A percentile compares a stretch with the other conserved stretches of the same genome.
Conservation (phyloP, 2,329 filamentous ascomycete species). For the Cladosporium sp. region DNA sequence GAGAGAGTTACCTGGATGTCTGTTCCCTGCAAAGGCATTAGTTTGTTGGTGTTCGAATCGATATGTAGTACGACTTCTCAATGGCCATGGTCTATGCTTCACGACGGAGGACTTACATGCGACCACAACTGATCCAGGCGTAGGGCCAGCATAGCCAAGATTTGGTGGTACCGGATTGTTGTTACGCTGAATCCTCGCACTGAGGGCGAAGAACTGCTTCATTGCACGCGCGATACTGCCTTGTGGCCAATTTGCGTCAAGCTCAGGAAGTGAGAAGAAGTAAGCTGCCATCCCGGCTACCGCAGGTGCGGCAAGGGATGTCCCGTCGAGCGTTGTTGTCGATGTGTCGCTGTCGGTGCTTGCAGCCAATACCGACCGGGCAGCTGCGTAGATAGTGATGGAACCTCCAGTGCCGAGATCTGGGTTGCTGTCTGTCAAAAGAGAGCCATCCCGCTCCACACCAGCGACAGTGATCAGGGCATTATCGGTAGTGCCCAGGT, state of each 20-base stretch:
- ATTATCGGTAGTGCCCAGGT: slow-evolving; percentile 2
- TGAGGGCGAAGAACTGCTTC: slow-evolving; percentile 8
- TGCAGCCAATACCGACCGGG: neutral
- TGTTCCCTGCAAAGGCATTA: neutral
- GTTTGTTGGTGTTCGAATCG: neutral
- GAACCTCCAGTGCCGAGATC: neutral
- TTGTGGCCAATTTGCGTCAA: slow-evolving; percentile 5
- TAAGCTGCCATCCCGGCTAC: slow-evolving; percentile 7
- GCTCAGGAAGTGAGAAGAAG: slow-evolving; percentile 6
- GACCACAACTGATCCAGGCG: neutral
- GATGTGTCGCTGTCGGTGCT: neutral
- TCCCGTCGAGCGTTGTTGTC: neutral
- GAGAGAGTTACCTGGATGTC: slow-evolving; percentile 1
- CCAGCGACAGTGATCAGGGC: slow-evolving; percentile 7
- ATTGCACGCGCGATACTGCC: neutral
- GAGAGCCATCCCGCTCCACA: slow-evolving; percentile 1
- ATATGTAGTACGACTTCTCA: no score
- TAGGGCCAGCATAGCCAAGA: neutral
- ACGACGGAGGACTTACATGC: neutral
- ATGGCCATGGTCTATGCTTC: neutral
- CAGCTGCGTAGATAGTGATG: neutral
- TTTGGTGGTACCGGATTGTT: neutral
- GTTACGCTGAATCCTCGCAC: slow-evolving; percentile 10
- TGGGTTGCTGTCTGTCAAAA: neutral
- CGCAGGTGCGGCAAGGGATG: neutral